Conservation (phyloP, 352 stramenopile species). For the Phytophthora capsici region DNA sequence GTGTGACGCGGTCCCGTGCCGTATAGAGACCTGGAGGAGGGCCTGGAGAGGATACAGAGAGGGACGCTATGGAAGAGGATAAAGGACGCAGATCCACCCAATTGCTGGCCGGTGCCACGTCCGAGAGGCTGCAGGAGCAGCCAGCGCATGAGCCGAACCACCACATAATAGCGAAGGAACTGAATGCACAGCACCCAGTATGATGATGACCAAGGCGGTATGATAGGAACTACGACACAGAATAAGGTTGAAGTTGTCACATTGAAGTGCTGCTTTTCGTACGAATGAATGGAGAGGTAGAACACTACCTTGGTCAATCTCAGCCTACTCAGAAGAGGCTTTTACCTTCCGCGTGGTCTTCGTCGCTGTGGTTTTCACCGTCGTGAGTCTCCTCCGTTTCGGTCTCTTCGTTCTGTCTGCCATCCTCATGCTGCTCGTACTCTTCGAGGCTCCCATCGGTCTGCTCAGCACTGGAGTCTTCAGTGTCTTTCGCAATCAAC, state of each 20-base stretch:
- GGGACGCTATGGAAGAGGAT: conserved; percentile 25
- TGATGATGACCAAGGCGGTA: too few species aligned
- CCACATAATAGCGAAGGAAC: conserved; percentile 47
- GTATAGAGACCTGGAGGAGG: conserved; percentile 65
- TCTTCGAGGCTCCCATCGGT: background rate
- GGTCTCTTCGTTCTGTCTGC: background rate
- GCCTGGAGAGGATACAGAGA: background rate
- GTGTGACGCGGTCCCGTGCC: conserved; percentile 55
- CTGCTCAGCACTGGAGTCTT: background rate
- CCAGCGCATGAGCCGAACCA: conserved; percentile 69
- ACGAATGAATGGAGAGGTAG: too few species aligned
- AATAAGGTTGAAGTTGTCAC: background rate
- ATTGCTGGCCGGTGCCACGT: conserved; percentile 39
- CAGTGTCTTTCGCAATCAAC: background rate
- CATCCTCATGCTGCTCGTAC: background rate
- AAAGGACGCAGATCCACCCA: conserved; percentile 65
- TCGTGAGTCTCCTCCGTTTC: background rate
- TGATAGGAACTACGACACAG: background rate
- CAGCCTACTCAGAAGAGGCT: background rate
- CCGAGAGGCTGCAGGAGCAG: conserved; percentile 51
- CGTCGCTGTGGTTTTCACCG: background rate
- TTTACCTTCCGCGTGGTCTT: background rate
- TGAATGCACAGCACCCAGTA: too few species aligned
- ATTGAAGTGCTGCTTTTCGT: too few species aligned
- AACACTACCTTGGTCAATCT: too few species aligned